Conservation (phyloP, 2,329 filamentous ascomycete genomes). For the Trichoderma brevicompactum region DNA sequence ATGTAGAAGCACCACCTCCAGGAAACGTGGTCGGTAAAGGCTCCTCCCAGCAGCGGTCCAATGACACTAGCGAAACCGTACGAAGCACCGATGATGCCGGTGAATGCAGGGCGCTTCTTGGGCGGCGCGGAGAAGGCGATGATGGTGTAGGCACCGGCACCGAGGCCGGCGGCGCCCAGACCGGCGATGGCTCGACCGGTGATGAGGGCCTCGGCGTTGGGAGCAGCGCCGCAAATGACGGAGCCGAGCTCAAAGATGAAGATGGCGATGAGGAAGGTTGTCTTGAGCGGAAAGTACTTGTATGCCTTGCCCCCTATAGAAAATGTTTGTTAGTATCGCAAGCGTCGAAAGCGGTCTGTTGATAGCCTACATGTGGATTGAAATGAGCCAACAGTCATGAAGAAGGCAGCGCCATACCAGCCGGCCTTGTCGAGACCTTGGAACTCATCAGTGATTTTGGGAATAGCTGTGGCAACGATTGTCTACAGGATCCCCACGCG, state of each 20-base stretch:
- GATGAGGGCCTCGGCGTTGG: constrained; percentile 53
- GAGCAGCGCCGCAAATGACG: constrained; percentile 54
- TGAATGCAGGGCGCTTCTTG: constrained; percentile 43
- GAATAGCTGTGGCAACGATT: constrained; percentile 62
- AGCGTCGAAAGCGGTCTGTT: too few relatives aligned
- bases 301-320: constrained; percentile 51
- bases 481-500: constrained; percentile 42
- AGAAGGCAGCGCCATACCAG: constrained; percentile 64
- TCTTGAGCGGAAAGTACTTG: constrained; percentile 58
- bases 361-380: constrained; percentile 47
- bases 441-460: constrained; percentile 59
- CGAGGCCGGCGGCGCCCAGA: constrained; percentile 52
- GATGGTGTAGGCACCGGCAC: constrained; percentile 55
- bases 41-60: constrained; percentile 45
- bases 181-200: constrained; percentile 54
- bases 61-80: constrained; percentile 45
- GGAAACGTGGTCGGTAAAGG: constrained; percentile 44
- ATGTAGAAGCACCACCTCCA: constrained; percentile 51
- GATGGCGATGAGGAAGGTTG: constrained; percentile 53
- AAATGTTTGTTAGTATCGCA: constrained; percentile 35
- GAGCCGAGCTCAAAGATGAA: constrained; percentile 60
- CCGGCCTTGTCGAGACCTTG: constrained; percentile 56
- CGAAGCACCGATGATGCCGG: constrained; percentile 45
- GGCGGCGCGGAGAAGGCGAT: constrained; percentile 50
- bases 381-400: constrained; percentile 52